These are phyloP conservation scores for Scleroderma citrinum DNA, from an alignment of 768 basidiomycete species.

Conservation along the genomic window DNA sequence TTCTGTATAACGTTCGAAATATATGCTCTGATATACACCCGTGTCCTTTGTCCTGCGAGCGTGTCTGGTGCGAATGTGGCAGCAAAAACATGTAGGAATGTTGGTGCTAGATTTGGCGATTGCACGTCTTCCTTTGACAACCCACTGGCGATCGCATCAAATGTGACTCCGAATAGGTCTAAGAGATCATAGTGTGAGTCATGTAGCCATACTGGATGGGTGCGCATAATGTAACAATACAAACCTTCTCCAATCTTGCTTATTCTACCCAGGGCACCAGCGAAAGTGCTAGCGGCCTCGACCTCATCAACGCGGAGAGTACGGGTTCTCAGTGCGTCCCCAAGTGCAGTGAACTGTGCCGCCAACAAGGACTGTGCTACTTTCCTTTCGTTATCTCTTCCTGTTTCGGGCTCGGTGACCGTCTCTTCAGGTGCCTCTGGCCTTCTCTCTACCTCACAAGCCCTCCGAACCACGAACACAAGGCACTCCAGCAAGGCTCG, in stretches of 20 bases:
- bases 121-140: slow-evolving; percentile 3
- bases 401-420: no score
- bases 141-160: slow-evolving; percentile 35
- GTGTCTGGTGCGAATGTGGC: slow-evolving; percentile 27
- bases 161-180: slow-evolving; percentile 48
- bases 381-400: background rate
- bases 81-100: slow-evolving; percentile 41
- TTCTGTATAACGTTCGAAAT: slow-evolving; percentile 18
- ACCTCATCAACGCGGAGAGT: slow-evolving; percentile 43
- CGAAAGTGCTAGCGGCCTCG: slow-evolving; percentile 40
- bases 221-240: background rate
- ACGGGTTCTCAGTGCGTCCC: slow-evolving; percentile 40
- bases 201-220: no score
- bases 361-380: slow-evolving; percentile 30
- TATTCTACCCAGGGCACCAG: slow-evolving; percentile 37
- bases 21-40: slow-evolving; percentile 12
- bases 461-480: slow-evolving; percentile 47
- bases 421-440: no score
- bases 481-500: slow-evolving; percentile 67
- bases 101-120: slow-evolving; percentile 32
- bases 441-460: background rate
- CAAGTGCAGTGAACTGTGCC: slow-evolving; percentile 42
- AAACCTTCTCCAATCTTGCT: slow-evolving; percentile 41
- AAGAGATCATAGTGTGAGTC: background rate
- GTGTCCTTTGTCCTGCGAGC: slow-evolving; percentile 10